A percentile compares a stretch with the other conserved stretches of the same genome.
These are phyloP conservation scores for Cystobasidium onofrii DNA, from an alignment of 768 basidiomycete genomes.

Conservation along the genomic window DNA sequence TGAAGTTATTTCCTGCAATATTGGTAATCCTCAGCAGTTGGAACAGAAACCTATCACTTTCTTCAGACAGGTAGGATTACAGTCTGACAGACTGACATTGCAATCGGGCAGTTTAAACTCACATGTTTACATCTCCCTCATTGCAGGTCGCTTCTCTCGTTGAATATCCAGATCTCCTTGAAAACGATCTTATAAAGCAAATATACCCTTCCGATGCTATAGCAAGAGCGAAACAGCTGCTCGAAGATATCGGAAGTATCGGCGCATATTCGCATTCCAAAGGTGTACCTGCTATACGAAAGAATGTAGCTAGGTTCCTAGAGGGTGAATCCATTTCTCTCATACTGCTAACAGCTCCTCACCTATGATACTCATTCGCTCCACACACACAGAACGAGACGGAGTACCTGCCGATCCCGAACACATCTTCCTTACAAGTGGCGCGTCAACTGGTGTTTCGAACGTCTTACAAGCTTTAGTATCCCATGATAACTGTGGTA, in stretches of 20 bases:
- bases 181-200: constrained; percentile 57
- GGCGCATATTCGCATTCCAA: constrained; percentile 96
- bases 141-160: constrained; percentile 76
- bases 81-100: background rate
- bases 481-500: constrained; percentile 58
- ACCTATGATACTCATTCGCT: too few species aligned
- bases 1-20: constrained; percentile 85
- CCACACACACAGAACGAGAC: constrained; percentile 71
- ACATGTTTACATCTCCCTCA: too few species aligned
- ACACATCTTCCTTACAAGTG: constrained; percentile 87
- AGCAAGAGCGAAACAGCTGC: constrained; percentile 69
- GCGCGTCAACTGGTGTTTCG: constrained; percentile 89
- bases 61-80: constrained; percentile 64
- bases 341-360: too few species aligned
- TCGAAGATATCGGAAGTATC: constrained; percentile 75
- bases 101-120: background rate
- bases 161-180: constrained; percentile 79
- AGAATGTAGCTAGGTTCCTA: constrained; percentile 82
- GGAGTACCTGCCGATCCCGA: constrained; percentile 72
- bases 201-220: constrained; percentile 80
- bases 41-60: constrained; percentile 91
- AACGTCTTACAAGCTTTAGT: constrained; percentile 74
- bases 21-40: constrained; percentile 95
- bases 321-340: constrained; percentile 65
- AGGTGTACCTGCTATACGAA: constrained; percentile 78